These are phyloP conservation scores for Penicillium sp. DNA, from an alignment of 2,329 filamentous ascomycete species.

Conservation along the genomic window DNA sequence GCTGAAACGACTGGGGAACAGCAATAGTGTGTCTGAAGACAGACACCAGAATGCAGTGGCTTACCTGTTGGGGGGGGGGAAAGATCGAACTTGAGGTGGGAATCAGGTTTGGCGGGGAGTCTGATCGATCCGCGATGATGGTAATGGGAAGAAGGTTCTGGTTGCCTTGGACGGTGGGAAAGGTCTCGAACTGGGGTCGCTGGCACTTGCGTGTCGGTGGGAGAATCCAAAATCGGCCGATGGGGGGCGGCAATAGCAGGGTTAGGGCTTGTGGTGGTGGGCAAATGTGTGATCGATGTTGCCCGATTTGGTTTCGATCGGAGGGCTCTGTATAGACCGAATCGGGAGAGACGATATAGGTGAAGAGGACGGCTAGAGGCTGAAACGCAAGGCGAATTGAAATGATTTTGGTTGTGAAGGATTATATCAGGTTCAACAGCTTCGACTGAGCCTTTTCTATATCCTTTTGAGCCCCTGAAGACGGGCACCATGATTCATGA, in stretches of 20 bases:
- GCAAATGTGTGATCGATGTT: background rate
- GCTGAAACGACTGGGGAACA: too few relatives aligned
- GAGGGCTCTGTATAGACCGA: constrained; percentile 9
- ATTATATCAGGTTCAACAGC: too few relatives aligned
- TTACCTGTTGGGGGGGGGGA: background rate
- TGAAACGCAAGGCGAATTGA: too few relatives aligned
- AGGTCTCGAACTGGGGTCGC: too few relatives aligned
- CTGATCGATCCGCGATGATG: background rate
- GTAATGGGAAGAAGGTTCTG: too few relatives aligned
- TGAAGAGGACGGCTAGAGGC: background rate
- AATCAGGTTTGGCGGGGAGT: background rate
- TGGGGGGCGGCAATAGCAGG: constrained; percentile 10
- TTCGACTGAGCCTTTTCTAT: background rate
- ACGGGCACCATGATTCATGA: constrained; percentile 3
- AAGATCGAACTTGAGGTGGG: background rate
- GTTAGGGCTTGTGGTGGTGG: constrained; percentile 8
- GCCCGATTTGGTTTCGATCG: background rate
- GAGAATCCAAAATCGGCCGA: background rate
- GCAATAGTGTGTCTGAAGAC: too few relatives aligned
- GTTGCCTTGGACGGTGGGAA: too few relatives aligned
- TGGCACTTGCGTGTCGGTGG: background rate
- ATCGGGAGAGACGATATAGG: background rate
- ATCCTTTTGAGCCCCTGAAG: constrained; percentile 3
- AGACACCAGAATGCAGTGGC: too few relatives aligned
- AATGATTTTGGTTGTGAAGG: too few relatives aligned